Percentiles rank a stretch among this genome's conserved stretches.
Conservation (phyloP, 1,139 yeast species). For the Hemisphaericaspora xylofermentans region DNA sequence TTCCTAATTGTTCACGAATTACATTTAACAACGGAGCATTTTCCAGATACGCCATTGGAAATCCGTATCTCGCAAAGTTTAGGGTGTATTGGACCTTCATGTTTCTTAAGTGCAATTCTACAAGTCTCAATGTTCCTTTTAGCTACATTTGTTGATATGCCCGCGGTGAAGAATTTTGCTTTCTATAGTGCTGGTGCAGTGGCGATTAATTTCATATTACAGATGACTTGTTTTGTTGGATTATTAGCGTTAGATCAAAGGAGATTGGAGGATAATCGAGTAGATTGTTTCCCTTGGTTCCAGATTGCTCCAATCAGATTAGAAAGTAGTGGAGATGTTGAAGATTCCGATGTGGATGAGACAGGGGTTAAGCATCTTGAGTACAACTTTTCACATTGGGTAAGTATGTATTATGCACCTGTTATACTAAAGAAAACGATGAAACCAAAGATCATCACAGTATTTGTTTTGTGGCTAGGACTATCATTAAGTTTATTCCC, state of each 20-base stretch:
- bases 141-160: slow-evolving; percentile 86
- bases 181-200: slow-evolving; percentile 87
- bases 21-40: slow-evolving; percentile 47
- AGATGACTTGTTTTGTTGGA: slow-evolving; percentile 78
- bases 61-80: slow-evolving; percentile 63
- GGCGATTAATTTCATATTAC: slow-evolving; percentile 69
- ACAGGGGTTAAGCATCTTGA: slow-evolving; percentile 19
- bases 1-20: slow-evolving; percentile 82
- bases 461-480: slow-evolving; percentile 65
- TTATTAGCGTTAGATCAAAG: slow-evolving; percentile 67
- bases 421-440: slow-evolving; percentile 48
- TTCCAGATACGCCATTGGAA: slow-evolving; percentile 28
- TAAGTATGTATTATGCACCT: slow-evolving; percentile 45
- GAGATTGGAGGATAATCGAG: slow-evolving; percentile 55
- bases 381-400: slow-evolving; percentile 27
- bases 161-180: slow-evolving; percentile 93
- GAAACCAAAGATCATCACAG: slow-evolving; percentile 48
- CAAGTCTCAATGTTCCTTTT: slow-evolving; percentile 77
- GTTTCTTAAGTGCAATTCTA: slow-evolving; percentile 70
- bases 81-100: slow-evolving; percentile 82
- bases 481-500: slow-evolving; percentile 71
- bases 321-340: slow-evolving; percentile 4
- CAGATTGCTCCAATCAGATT: slow-evolving; percentile 17
- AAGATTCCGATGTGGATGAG: slow-evolving; percentile 12
- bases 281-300: slow-evolving; percentile 60